A percentile compares a stretch with the other conserved stretches of the same genome.
These are phyloP conservation scores for Tolypocladium album DNA, from an alignment of 2,329 filamentous ascomycete species.

Conservation along the genomic window DNA sequence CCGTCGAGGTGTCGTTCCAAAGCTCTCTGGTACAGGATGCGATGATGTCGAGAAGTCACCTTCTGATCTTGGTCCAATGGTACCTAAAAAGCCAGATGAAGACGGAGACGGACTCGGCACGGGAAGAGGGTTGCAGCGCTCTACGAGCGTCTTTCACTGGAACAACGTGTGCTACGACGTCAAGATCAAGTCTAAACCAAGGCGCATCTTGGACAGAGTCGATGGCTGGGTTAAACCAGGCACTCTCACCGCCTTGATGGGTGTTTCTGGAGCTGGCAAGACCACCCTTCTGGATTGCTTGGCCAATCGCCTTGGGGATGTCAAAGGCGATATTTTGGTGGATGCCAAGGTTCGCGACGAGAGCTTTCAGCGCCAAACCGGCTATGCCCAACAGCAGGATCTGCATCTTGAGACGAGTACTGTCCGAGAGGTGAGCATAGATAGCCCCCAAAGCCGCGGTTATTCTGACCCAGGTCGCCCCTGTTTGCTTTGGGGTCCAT, in stretches of 20 bases:
- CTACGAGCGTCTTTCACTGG: background rate
- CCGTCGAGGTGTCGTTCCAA: constrained; percentile 28
- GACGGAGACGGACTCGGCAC: too few species aligned
- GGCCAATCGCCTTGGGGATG: too few species aligned
- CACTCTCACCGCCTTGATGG: constrained; percentile 63
- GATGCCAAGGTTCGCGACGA: constrained; percentile 55
- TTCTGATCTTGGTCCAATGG: too few species aligned
- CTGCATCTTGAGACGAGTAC: constrained; percentile 32
- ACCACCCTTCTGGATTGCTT: constrained; percentile 56
- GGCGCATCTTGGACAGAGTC: constrained; percentile 59
- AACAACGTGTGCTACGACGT: background rate
- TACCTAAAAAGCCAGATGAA: too few species aligned
- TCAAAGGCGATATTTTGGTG: background rate
- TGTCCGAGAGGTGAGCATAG: constrained; percentile 29
- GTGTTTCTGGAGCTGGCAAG: constrained; percentile 37
- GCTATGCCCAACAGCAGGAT: constrained; percentile 62
- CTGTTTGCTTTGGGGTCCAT: too few species aligned
- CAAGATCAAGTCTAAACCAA: constrained; percentile 50
- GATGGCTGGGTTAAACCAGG: constrained; percentile 69
- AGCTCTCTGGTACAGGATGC: too few species aligned
- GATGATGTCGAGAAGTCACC: too few species aligned
- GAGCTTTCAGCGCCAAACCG: constrained; percentile 61
- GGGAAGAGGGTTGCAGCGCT: too few species aligned
- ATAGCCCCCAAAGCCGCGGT: too few species aligned
- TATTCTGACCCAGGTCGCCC: too few species aligned